Percentiles rank a stretch among this genome's conserved stretches.
These are phyloP conservation scores for Sphenostylis stenocarpa DNA, from an alignment of 306 rosid species.

Conservation along the genomic window DNA sequence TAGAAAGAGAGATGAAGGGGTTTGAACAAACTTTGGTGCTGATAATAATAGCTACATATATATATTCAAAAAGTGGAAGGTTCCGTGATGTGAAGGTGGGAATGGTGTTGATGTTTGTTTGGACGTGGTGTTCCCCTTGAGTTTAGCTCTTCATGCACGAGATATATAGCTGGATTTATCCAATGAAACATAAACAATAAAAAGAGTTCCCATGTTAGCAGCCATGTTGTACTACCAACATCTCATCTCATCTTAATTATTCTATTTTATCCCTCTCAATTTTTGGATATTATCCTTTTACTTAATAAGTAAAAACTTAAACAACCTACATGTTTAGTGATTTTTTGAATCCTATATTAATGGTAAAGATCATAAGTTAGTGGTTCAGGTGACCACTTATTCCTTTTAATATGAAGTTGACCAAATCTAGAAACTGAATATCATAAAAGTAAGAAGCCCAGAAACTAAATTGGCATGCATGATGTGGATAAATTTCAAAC, in stretches of 20 bases:
- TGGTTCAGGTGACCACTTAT: not conserved
- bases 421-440: not conserved
- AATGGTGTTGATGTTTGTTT: not conserved
- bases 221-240: slow-evolving; percentile 16
- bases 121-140: slow-evolving; percentile 24
- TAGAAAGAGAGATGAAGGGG: not conserved
- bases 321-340: not conserved
- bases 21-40: not conserved
- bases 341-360: not conserved
- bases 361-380: not conserved
- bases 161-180: slow-evolving; percentile 19
- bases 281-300: not conserved
- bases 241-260: not conserved
- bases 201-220: slow-evolving; percentile 27
- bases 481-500: not conserved
- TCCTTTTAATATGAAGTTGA: not conserved
- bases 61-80: not conserved
- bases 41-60: not conserved
- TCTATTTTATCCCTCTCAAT: not conserved
- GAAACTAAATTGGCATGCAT: not conserved
- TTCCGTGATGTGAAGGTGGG: not conserved
- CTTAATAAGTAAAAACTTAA: not conserved
- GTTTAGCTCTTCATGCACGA: slow-evolving; percentile 29
- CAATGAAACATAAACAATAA: not conserved
- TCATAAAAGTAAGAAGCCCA: not conserved